Evolutionary conservation across 768 basidiomycete species (phyloP).

Genomic region (Lentinula sp.): DNA sequence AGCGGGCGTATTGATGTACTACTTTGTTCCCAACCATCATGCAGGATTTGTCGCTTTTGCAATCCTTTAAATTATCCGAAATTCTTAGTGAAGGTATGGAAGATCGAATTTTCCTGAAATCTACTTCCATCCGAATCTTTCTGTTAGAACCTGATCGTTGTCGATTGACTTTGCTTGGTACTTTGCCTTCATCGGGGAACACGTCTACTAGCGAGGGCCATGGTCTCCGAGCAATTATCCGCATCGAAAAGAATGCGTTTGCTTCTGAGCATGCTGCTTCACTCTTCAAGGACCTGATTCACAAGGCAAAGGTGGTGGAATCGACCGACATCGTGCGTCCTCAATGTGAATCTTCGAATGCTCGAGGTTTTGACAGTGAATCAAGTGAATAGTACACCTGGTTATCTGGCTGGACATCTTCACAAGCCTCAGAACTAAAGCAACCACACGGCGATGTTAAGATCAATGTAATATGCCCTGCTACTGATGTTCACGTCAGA

Average conservation of each 20-base stretch:
- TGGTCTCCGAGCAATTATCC: conserved; percentile 56
- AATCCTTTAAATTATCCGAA: conserved; percentile 1
- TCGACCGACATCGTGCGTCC: conserved; percentile 62
- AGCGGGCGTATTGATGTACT: background rate
- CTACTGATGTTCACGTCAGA: conserved; percentile 82
- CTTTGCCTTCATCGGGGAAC: conserved; percentile 30
- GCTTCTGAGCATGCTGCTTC: conserved; percentile 29
- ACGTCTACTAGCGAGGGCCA: conserved; percentile 7
- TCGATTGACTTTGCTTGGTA: conserved; percentile 42
- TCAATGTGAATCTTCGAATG: background rate
- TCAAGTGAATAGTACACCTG: conserved; percentile 61
- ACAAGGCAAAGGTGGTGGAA: conserved; percentile 42
- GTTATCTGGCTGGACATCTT: conserved; percentile 64
- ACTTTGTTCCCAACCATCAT: background rate
- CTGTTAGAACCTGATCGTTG: conserved; percentile 15
- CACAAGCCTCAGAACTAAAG: conserved; percentile 22
- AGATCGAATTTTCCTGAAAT: too few relatives aligned
- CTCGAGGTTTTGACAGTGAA: conserved; percentile 2
- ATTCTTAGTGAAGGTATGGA: conserved; percentile 7
- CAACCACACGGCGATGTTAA: conserved; percentile 59
- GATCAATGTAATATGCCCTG: conserved; percentile 81
- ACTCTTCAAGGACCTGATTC: conserved; percentile 33
- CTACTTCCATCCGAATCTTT: background rate
- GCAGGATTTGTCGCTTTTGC: background rate
- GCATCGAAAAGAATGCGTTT: conserved; percentile 72